These are phyloP conservation scores for Zygotorulaspora danielsina DNA, from an alignment of 805 yeast species.

Conservation along the genomic window DNA sequence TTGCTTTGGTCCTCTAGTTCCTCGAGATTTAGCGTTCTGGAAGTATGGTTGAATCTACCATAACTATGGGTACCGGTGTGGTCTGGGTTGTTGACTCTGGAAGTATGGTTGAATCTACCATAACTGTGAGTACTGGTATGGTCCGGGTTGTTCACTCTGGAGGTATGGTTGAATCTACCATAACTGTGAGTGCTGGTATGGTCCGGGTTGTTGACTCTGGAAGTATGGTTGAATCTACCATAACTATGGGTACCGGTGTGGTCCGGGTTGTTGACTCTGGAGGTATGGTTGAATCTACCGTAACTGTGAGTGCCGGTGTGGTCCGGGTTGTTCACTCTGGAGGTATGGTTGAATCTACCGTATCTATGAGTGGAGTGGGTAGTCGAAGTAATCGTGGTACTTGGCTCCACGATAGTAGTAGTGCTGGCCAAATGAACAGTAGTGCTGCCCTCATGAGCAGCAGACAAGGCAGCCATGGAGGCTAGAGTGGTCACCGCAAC, in stretches of 20 bases:
- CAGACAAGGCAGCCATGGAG: constrained; percentile 34
- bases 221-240: constrained; percentile 48
- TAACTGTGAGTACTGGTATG: constrained; percentile 49
- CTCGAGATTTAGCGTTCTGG: constrained; percentile 29
- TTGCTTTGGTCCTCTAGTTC: constrained; percentile 26
- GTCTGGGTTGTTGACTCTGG: constrained; percentile 31
- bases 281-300: constrained; percentile 48
- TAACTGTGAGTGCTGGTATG: constrained; percentile 52
- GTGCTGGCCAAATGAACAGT: constrained; percentile 31
- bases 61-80: constrained; percentile 51
- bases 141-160: constrained; percentile 43
- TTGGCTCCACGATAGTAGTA: constrained; percentile 21
- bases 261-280: constrained; percentile 31
- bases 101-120: constrained; percentile 48
- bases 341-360: constrained; percentile 48
- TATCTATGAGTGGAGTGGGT: constrained; percentile 43
- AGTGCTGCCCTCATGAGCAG: constrained; percentile 30
- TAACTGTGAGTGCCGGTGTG: constrained; percentile 50
- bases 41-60: constrained; percentile 49
- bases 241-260: constrained; percentile 50
- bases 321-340: constrained; percentile 14
- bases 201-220: constrained; percentile 30
- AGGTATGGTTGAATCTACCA: constrained; percentile 49
- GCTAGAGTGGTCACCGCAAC: constrained; percentile 41
- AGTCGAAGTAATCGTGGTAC: constrained; percentile 36